Percentiles rank a stretch among this genome's conserved stretches.
phyloP scores from a whole-genome alignment of 1,139 yeast genomes.

The Nakaseomyces kungkrabaensis region DNA sequence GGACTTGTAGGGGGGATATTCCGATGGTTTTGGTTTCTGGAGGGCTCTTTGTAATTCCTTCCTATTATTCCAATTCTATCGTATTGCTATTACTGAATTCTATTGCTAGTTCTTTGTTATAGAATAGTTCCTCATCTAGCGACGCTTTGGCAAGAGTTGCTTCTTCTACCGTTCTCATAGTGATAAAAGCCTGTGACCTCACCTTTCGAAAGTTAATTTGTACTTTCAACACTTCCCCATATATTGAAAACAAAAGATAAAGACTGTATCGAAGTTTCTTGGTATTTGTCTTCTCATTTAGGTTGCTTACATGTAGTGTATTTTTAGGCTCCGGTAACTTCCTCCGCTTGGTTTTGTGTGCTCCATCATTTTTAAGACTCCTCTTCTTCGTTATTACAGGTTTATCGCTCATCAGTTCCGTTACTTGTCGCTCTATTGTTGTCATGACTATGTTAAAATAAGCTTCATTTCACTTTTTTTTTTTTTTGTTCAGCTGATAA shows the following conservation, averaged over 20 bases:
- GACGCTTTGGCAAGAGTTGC: slow-evolving; percentile 25
- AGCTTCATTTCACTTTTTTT: no score
- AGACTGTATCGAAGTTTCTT: slow-evolving; percentile 18
- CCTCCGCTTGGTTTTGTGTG: background rate
- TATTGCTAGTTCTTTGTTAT: slow-evolving; percentile 18
- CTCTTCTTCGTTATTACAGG: background rate
- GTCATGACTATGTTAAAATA: no score
- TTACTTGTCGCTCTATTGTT: no score
- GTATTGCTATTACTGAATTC: slow-evolving; percentile 19
- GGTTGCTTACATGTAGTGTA: slow-evolving; percentile 23
- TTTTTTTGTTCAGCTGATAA: no score
- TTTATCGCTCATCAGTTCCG: no score
- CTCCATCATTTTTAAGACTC: no score
- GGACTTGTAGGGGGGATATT: background rate
- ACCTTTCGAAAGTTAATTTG: slow-evolving; percentile 14
- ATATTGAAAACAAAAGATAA: slow-evolving; percentile 24
- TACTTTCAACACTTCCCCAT: slow-evolving; percentile 27
- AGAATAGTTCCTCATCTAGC: slow-evolving; percentile 21
- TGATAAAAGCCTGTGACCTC: slow-evolving; percentile 26
- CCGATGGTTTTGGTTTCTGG: background rate
- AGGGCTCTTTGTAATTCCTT: background rate
- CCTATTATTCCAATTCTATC: slow-evolving; percentile 3
- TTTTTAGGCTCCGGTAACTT: slow-evolving; percentile 13
- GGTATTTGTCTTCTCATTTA: slow-evolving; percentile 17
- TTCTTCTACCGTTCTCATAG: slow-evolving; percentile 22